These are phyloP conservation scores for Blastocystis sp. DNA, from an alignment of 352 stramenopile genomes.

Conservation along the genomic window DNA sequence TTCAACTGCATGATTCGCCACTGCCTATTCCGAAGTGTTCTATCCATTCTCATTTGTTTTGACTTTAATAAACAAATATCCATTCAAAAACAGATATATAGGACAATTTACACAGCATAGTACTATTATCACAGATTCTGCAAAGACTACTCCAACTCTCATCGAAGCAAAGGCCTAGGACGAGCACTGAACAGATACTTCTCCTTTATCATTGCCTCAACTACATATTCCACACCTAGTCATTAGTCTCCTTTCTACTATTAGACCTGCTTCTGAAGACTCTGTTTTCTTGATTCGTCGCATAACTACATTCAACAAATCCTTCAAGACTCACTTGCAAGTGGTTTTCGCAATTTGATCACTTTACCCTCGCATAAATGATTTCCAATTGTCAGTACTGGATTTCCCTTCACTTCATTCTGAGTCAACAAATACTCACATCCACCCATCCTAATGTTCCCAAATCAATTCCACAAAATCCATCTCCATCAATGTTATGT, in stretches of 20 bases:
- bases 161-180: background rate
- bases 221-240: background rate
- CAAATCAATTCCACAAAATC: background rate
- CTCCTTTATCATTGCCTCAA: background rate
- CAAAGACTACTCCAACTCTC: background rate
- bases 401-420: background rate
- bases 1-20: too few relatives aligned
- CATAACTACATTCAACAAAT: background rate
- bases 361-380: slow-evolving; percentile 15
- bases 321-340: background rate
- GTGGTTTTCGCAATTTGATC: background rate
- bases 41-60: too few relatives aligned
- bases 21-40: too few relatives aligned
- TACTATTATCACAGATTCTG: background rate
- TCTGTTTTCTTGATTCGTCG: background rate
- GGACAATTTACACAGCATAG: background rate
- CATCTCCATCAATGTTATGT: background rate
- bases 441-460: background rate
- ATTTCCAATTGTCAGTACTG: slow-evolving; percentile 3
- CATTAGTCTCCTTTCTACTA: background rate
- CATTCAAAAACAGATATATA: background rate
- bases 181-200: slow-evolving; percentile 22
- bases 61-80: too few relatives aligned
- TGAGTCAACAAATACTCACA: background rate
- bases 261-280: background rate